Base-by-base conservation (phyloP, 192 early-diverging fungal genomes). In the Spizellomyces punctatus region DNA sequence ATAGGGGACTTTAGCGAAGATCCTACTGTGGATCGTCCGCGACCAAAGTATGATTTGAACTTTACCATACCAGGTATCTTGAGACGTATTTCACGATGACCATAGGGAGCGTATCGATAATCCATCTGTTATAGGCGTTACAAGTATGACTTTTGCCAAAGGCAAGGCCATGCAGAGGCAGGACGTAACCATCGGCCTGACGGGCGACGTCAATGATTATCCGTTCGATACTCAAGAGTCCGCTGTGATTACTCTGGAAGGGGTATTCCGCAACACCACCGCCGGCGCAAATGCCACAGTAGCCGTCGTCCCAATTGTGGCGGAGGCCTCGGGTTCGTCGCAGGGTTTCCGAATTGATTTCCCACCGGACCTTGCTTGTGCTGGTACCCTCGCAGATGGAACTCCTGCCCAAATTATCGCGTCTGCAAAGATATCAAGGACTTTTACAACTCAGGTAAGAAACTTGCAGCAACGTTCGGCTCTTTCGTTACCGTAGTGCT, bases 11-110 rank as follows among this genome's bases (percentile, higher is more conserved):
- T 54, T 19, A 54, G 14, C 52, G 52, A 14, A 0, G 17, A 54
- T 54, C 17, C 17, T 54, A 19, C 1, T 3, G 14, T 54, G 52
- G 52, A 19, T 14, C 52, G 52, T n/a, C 16, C 52, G 14, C 16
- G 16, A 54, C 52, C 52, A 14, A 54, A 54, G 3, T 60, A 60
- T 22, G 59, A 60, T 27, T 21, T 60, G 59, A 60, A 60, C 21
- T 21, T 60, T 27, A 60, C 59, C 12, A 36, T 60, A 21, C n/a
- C 27, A 12, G 59, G 59, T 21, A 12, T 21, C 27, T 36, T 36
- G 27, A 36, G 27, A 36, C 27, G 3, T 36, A 36, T 36, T 36
- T 36, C 27, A 36, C 27, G 0, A 36, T 36, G 27, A 36, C 27
- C 27, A 36, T 3, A n/a, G n/a, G n/a, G n/a, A n/a, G 27, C 27